Percentiles rank a stretch among this genome's conserved stretches.
phyloP scores from a whole-genome alignment of 169 alveolate genomes.

The Plasmodium knowlesi region DNA sequence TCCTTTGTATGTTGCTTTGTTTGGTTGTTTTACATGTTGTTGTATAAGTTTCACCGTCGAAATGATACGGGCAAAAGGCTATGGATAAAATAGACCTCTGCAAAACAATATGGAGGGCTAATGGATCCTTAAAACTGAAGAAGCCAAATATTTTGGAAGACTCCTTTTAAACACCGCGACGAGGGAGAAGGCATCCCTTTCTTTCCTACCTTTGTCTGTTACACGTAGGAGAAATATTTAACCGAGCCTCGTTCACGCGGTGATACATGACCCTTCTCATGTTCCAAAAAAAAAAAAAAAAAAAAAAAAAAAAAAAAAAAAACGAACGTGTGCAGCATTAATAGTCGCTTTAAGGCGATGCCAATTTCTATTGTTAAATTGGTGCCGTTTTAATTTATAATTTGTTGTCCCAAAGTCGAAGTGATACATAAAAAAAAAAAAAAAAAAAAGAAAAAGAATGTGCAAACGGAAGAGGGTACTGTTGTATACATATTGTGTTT shows the following conservation, averaged over 20 bases:
- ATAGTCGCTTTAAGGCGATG: neutral
- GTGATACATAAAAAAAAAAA: neutral
- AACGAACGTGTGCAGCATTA: neutral
- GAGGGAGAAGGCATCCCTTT: neutral
- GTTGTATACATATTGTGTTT: neutral
- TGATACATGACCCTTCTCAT: neutral
- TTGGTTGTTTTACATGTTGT: neutral
- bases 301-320: neutral
- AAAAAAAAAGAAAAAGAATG: neutral
- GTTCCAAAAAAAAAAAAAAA: neutral
- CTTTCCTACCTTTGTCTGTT: neutral
- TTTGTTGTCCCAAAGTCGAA: neutral
- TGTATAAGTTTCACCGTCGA: neutral
- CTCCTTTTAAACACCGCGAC: neutral
- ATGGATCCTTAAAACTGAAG: neutral
- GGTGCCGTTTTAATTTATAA: neutral
- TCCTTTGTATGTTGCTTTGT: neutral
- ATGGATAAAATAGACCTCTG: neutral
- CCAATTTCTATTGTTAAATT: neutral
- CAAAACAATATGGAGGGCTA: neutral
- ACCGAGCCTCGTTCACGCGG: neutral
- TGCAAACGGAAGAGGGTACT: neutral
- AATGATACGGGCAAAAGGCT: neutral
- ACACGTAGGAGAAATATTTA: neutral
- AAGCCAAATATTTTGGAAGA: neutral